These are phyloP conservation scores for Wickerhamomyces rabaulensis DNA, from an alignment of 805 yeast genomes.

Conservation along the genomic window DNA sequence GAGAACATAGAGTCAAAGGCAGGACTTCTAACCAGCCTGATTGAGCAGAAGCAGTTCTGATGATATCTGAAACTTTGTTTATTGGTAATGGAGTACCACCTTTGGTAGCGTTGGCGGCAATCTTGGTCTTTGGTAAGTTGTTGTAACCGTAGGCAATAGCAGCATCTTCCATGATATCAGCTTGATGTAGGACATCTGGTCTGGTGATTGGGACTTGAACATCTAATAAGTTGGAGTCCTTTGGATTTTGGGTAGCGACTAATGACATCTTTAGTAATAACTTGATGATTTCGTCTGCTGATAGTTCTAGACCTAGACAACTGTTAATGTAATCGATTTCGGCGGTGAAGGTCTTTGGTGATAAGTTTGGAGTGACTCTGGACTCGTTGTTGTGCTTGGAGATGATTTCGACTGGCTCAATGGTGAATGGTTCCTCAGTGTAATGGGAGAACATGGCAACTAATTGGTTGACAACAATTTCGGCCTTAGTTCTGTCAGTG, in stretches of 20 bases:
- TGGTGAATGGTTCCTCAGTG: conserved; percentile 71
- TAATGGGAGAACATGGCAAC: conserved; percentile 95
- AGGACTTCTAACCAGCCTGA: conserved; percentile 94
- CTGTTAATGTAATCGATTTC: conserved; percentile 85
- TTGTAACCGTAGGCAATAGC: conserved; percentile 95
- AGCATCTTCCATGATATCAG: conserved; percentile 98
- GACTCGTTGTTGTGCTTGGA: conserved; percentile 76
- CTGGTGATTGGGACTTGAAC: conserved; percentile 86
- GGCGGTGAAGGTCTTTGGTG: conserved; percentile 63
- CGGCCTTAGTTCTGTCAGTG: conserved; percentile 91
- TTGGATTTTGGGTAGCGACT: conserved; percentile 47
- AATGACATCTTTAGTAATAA: conserved; percentile 81
- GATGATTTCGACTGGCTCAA: conserved; percentile 85
- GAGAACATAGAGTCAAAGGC: conserved; percentile 94
- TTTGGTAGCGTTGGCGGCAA: conserved; percentile 68
- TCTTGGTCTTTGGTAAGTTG: conserved; percentile 73
- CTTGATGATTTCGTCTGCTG: conserved; percentile 60
- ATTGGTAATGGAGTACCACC: conserved; percentile 87
- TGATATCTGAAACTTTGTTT: conserved; percentile 85
- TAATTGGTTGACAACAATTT: conserved; percentile 83
- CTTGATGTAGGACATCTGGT: conserved; percentile 92
- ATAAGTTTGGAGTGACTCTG: conserved; percentile 69
- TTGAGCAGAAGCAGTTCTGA: conserved; percentile 87
- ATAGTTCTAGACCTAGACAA: conserved; percentile 77
- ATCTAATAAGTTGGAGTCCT: conserved; percentile 35